These are phyloP conservation scores for Cucumis melo DNA, from an alignment of 306 rosid genomes.

Conservation along the genomic window DNA sequence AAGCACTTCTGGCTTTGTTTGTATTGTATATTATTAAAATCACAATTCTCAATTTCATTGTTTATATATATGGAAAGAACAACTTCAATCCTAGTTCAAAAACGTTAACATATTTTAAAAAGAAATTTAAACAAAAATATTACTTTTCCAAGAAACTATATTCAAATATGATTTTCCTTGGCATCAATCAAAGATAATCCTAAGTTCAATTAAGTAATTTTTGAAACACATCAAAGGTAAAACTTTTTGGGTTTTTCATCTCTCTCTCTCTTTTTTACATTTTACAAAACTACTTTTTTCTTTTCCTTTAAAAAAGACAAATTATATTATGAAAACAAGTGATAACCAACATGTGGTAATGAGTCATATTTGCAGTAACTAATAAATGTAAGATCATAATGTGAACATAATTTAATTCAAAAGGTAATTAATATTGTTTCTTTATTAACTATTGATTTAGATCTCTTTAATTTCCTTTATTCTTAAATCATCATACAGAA, in stretches of 20 bases:
- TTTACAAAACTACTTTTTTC: neutral
- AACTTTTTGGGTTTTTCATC: neutral
- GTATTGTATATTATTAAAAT: too few species aligned
- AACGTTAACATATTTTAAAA: neutral
- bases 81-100: too few species aligned
- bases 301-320: neutral
- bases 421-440: neutral
- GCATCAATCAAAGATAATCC: too few species aligned
- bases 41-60: too few species aligned
- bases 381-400: neutral
- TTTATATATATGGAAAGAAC: too few species aligned
- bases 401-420: neutral
- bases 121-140: too few species aligned
- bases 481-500: too few species aligned
- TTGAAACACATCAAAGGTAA: neutral
- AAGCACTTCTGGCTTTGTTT: too few species aligned
- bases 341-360: neutral
- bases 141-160: too few species aligned
- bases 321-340: neutral
- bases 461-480: too few species aligned
- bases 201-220: too few species aligned
- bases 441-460: neutral
- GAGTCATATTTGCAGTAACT: neutral
- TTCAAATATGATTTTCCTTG: neutral
- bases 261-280: neutral